Evolutionary conservation across 768 basidiomycete genomes (phyloP).

Genomic region (Fistulinella prunicolor): DNA sequence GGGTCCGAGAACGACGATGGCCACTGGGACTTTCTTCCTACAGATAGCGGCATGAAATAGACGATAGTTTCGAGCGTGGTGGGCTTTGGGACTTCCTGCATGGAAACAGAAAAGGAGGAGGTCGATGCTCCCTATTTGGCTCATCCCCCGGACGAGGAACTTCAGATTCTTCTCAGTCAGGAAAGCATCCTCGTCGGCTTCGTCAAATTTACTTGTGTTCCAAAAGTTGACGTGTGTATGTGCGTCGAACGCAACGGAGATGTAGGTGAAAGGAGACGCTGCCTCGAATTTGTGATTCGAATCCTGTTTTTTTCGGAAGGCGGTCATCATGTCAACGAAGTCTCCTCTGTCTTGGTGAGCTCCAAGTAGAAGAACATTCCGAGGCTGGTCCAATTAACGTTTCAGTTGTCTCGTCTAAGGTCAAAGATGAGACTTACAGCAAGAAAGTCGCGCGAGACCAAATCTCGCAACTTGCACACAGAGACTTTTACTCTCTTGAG

Average conservation of each 20-base stretch:
- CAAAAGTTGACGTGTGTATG: constrained; percentile 19
- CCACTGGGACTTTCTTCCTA: constrained; percentile 29
- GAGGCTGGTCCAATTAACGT: too few relatives aligned
- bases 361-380: too few relatives aligned
- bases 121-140: constrained; percentile 12
- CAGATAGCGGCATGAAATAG: constrained; percentile 33
- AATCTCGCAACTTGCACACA: constrained; percentile 5
- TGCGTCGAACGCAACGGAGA: background rate
- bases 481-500: constrained; percentile 9
- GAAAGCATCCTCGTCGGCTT: constrained; percentile 8
- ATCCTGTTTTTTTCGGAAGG: background rate
- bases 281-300: background rate
- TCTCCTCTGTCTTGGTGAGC: too few relatives aligned
- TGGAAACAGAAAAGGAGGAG: constrained; percentile 31
- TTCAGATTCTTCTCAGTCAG: constrained; percentile 15
- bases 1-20: constrained; percentile 32
- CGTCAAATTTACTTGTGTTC: constrained; percentile 13
- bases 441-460: constrained; percentile 8
- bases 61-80: constrained; percentile 26
- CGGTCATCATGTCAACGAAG: constrained; percentile 2
- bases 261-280: constrained; percentile 1
- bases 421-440: constrained; percentile 11
- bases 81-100: constrained; percentile 18
- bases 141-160: constrained; percentile 14
- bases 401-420: background rate